Evolutionary conservation across 2,329 filamentous ascomycete species (phyloP), one percentile per base, ranked within the genome.

Genomic region (Chaetomium sp.): DNA sequence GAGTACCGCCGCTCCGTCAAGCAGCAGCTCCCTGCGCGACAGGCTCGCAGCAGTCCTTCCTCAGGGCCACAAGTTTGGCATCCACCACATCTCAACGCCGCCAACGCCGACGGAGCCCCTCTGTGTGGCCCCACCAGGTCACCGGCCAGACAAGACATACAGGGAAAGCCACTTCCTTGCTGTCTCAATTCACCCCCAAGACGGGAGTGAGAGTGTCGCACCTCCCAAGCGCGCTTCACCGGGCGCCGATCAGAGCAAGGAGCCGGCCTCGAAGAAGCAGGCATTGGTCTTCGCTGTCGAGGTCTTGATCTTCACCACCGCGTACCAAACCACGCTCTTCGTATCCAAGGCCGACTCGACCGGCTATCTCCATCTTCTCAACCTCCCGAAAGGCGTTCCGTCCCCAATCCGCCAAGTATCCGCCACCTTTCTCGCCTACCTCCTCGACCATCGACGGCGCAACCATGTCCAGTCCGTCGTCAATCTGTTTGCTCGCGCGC

Each of bases 271-370:
- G 42, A 71, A 71, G 4, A 76, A 74, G 21, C 82, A 87, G 67
- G 83, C 96, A 1, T 79, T 97, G 7, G 83, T 94, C 9, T 88
- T 96, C 65, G 94, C 90, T 19, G 84, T 99, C 68, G 95, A 99
- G 75, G 83, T 97, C 59, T 83, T 95, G 71, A 85, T 99, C 66
- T 99, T 96, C 78, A 90, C 88, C 0, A 97, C 93, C 0, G 85
- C 86, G 54, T 85, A 86, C 71, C 85, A 92, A 27, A 96, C 90
- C 1, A 97, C 91, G 4, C 84, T 98, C 61, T 99, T 99, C 75
- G 90, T 99, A 27, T 94, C 93, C 68, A 99, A 99, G 78, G 95
- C 95, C 57, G 95, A 99, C 78, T 97, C 95, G 10, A 97, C 94
- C 0, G 95, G 96, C 27, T 96, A 92, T 74, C 79, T 97, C 10